Evolutionary conservation across 2,329 filamentous ascomycete genomes (phyloP), one percentile per base, ranked within the genome.

Genomic region (Curvularia hawaiiensis): DNA sequence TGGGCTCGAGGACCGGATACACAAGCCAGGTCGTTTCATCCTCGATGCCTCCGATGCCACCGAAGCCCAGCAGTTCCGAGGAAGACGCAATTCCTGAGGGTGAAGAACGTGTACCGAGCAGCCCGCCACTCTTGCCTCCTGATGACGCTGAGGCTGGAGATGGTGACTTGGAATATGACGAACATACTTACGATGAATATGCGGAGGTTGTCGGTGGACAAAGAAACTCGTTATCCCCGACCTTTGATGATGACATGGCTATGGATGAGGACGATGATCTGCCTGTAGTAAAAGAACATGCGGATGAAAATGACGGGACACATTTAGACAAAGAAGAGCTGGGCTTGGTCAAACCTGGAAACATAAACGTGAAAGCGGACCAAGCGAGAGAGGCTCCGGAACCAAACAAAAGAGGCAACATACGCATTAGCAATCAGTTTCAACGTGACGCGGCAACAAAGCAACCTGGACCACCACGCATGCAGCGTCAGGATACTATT

Each of bases 41-140:
- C 1, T 75, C 73, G 6, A 65, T 73, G 33, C 65, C 71, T 28
- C 65, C 65, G 31, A 68, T 69, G 60, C 75, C 74, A 18, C 67
- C 65, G 8, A 52, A 58, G 26, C 65, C 62, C 4, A 73, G 67
- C 40, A 73, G 65, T 41, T 64, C 62, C 6, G 60, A 67, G 0
- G 60, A 65, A 14, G 52, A 50, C 2, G 51, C 58, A 11, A 54
- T 50, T 1, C 50, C 53, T 3, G 68, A 67, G 9, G 63, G 63
- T 11, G 69, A 72, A 45, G 67, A 71, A 16, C 65, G 72, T 24
- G 71, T 77, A 28, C 74, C 74, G 2, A 77, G 75, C 52, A 77
- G 75, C 52, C 75, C 75, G 12, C 75, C 75, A 11, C 48, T 72
- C 2, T 35, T 72, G 31, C 11, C 56, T 8, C 57, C 58, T 52